Percentiles rank a stretch among this genome's conserved stretches.
Conservation (phyloP, 2,329 filamentous ascomycete species). For the Exophiala sideris region DNA sequence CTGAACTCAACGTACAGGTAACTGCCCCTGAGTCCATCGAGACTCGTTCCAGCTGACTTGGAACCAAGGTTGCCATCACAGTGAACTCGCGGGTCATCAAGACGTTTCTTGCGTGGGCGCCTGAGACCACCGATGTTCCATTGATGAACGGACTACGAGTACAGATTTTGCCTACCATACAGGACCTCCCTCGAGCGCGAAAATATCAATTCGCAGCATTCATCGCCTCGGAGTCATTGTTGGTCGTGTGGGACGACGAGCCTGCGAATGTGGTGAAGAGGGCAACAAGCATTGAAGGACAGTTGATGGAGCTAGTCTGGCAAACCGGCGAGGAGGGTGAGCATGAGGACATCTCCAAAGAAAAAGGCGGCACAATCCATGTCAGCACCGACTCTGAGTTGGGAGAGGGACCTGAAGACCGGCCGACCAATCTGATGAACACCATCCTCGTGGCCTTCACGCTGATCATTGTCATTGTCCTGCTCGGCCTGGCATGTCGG, state of each 20-base stretch:
- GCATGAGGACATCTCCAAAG: slow-evolving; percentile 50
- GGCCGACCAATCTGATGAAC: slow-evolving; percentile 68
- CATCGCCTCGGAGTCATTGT: slow-evolving; percentile 64
- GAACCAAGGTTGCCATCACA: slow-evolving; percentile 67
- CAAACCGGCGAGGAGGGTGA: slow-evolving; percentile 53
- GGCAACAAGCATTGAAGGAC: slow-evolving; percentile 69
- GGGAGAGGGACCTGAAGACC: slow-evolving; percentile 60
- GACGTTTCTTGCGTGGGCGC: slow-evolving; percentile 70
- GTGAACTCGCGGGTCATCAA: slow-evolving; percentile 77
- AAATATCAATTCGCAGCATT: slow-evolving; percentile 82
- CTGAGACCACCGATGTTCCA: slow-evolving; percentile 70
- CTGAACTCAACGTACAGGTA: slow-evolving; percentile 69
- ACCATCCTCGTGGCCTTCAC: slow-evolving; percentile 65
- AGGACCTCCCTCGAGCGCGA: slow-evolving; percentile 66
- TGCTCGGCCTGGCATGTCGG: slow-evolving; percentile 67
- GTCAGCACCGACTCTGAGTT: slow-evolving; percentile 69
- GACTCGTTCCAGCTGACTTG: slow-evolving; percentile 8
- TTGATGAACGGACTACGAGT: slow-evolving; percentile 73
- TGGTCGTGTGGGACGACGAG: slow-evolving; percentile 82
- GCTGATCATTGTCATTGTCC: slow-evolving; percentile 61
- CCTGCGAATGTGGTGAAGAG: slow-evolving; percentile 66
- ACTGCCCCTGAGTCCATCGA: background rate
- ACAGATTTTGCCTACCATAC: slow-evolving; percentile 69
- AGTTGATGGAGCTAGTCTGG: slow-evolving; percentile 77
- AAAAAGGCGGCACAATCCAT: slow-evolving; percentile 52